Evolutionary conservation across 306 rosid genomes (phyloP).

Genomic region (Castanea crenata): DNA sequence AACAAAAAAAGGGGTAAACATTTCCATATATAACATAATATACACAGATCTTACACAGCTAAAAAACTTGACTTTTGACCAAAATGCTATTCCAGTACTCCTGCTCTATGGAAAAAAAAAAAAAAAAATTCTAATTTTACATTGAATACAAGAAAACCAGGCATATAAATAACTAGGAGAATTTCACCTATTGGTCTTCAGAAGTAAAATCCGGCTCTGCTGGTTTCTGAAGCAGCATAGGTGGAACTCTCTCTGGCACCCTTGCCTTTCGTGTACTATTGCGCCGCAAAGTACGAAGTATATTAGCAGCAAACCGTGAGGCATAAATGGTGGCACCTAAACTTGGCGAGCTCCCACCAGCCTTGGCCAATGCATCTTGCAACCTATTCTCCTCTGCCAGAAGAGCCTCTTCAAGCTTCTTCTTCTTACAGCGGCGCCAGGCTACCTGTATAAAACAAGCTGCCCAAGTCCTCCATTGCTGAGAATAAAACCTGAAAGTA

Average conservation of each 20-base stretch:
- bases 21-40: slow-evolving; percentile 20
- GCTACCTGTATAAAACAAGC: slow-evolving; percentile 96
- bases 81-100: not conserved
- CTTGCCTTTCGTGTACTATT: slow-evolving; percentile 61
- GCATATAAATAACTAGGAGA: not conserved
- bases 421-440: slow-evolving; percentile 72
- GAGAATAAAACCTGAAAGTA: slow-evolving; percentile 81
- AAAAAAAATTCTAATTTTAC: not conserved
- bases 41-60: slow-evolving; percentile 21
- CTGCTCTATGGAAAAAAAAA: not conserved
- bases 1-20: not conserved
- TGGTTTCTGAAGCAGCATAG: slow-evolving; percentile 85
- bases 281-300: slow-evolving; percentile 61
- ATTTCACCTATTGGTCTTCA: slow-evolving; percentile 41
- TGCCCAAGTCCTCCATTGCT: slow-evolving; percentile 97
- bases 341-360: slow-evolving; percentile 76
- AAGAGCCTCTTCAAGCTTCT: slow-evolving; percentile 81
- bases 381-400: slow-evolving; percentile 75
- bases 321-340: slow-evolving; percentile 88
- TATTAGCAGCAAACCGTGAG: slow-evolving; percentile 87
- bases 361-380: slow-evolving; percentile 81
- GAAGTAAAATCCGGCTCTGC: slow-evolving; percentile 93
- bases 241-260: slow-evolving; percentile 69
- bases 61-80: not conserved
- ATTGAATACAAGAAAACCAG: slow-evolving; percentile 15